Percentiles rank a stretch among this genome's conserved stretches.
Conservation (phyloP, 345 rosid species). For the Salix brachista region DNA sequence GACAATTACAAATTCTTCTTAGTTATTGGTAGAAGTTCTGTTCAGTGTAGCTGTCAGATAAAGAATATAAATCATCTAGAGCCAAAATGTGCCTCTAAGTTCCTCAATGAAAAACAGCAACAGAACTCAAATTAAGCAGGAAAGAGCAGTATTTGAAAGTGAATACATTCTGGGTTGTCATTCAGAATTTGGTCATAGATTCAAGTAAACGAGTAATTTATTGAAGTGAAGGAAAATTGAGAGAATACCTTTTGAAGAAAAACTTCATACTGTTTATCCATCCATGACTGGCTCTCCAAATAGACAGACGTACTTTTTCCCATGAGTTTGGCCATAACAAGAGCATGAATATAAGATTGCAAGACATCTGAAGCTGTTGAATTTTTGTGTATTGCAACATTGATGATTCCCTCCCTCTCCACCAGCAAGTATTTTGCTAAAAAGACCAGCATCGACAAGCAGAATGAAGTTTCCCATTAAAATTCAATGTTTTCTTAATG, state of each 20-base stretch:
- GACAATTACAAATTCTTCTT: no score
- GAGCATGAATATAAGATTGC: conserved; percentile 71
- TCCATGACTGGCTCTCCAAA: conserved; percentile 67
- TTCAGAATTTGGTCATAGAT: not conserved
- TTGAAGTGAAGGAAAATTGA: not conserved
- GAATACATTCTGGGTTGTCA: not conserved
- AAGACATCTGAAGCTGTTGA: conserved; percentile 55
- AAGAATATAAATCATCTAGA: no score
- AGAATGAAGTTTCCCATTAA: not conserved
- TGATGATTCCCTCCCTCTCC: conserved; percentile 44
- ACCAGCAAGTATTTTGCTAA: conserved; percentile 64
- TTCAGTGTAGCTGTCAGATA: no score
- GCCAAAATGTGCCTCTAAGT: no score
- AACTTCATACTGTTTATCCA: conserved; percentile 55
- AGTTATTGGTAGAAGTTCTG: no score
- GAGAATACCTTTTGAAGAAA: conserved; percentile 61
- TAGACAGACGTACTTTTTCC: conserved; percentile 20
- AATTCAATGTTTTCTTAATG: no score
- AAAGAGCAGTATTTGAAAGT: no score
- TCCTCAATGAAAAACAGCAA: no score
- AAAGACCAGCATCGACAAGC: conserved; percentile 7
- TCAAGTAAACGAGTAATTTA: not conserved
- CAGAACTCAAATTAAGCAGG: no score
- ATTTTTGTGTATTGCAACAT: conserved; percentile 59
- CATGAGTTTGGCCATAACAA: conserved; percentile 43